These are phyloP conservation scores for Tuber aestivum DNA, from an alignment of 495 filamentous ascomycete genomes.

Conservation along the genomic window DNA sequence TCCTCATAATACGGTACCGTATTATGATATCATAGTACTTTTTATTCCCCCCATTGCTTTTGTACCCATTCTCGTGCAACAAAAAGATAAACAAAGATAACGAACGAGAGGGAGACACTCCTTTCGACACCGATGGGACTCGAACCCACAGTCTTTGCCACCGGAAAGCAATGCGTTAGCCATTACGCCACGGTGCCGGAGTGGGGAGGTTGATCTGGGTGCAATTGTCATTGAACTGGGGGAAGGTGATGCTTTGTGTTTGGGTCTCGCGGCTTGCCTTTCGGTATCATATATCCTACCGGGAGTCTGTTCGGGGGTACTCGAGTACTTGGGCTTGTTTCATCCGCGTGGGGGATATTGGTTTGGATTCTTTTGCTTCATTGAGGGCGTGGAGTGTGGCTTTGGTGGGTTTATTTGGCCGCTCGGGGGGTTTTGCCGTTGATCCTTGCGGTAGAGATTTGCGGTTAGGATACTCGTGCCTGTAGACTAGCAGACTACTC, in stretches of 20 bases:
- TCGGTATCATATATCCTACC: not conserved
- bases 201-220: not conserved
- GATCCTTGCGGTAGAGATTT: not conserved
- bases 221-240: not conserved
- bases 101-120: not conserved
- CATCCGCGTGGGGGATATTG: not conserved
- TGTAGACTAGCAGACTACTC: not conserved
- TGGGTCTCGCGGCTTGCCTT: not conserved
- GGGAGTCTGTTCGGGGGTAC: not conserved
- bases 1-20: not conserved
- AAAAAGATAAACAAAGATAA: not conserved
- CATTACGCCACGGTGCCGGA: slow-evolving; percentile 25
- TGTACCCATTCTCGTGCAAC: too few relatives aligned
- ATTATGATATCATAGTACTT: too few relatives aligned
- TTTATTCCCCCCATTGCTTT: not conserved
- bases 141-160: slow-evolving; percentile 27
- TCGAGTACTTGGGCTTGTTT: not conserved
- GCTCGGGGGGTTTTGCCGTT: not conserved
- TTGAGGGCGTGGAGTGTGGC: not conserved
- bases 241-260: not conserved
- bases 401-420: not conserved
- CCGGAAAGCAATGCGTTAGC: slow-evolving; percentile 31
- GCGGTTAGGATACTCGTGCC: not conserved
- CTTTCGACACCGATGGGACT: slow-evolving; percentile 16
- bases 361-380: not conserved